Base-by-base conservation (phyloP, 1,139 yeast species). In the Scheffersomyces titani region DNA sequence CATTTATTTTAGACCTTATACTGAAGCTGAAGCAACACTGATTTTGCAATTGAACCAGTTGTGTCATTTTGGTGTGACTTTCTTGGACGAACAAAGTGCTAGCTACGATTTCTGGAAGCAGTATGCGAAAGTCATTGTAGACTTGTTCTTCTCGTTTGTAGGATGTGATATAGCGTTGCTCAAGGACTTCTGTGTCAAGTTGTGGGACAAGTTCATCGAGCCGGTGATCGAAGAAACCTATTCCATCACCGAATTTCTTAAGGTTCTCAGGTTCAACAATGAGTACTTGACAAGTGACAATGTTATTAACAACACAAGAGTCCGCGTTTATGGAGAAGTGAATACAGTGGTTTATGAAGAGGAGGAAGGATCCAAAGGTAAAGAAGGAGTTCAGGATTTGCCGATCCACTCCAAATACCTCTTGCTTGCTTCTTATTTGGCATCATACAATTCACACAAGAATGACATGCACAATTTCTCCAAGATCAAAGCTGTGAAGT, bases 401-500 rank as follows among this genome's bases (percentile, higher is more conserved):
- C 87, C 91, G 0, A 66, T 70, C 13, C 79, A 81, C 56, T 81
- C 90, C n/a, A 87, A 87, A 65, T 86, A 77, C 63, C 72, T 89
- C 3, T 70, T 89, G 22, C 77, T 89, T 54, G 90, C 93, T 1
- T 86, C 91, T 0, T 89, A 87, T 64, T 73, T 89, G 55, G 92
- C 93, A 0, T 87, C 93, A 0, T 87, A 81, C 65, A 84, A 84
- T 53, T 85, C 86, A 5, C 84, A 86, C 3, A 82, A 82, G 59
- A 76, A 77, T 59, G 96, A 89, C 67, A 74, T 84, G 60, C 81
- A 83, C 50, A 74, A 80, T 57, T 89, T 88, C 62, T 85, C 93
- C 50, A 81, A 79, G 59, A 76, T 87, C 22, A 84, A 85, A 61
- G 84, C 82, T 19, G 76, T 82, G 47, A 74, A 75, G 54, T 66